Evolutionary conservation across 1,139 yeast genomes (phyloP), one percentile per base, ranked within the genome.

Genomic region (Kluyveromyces marxianus): DNA sequence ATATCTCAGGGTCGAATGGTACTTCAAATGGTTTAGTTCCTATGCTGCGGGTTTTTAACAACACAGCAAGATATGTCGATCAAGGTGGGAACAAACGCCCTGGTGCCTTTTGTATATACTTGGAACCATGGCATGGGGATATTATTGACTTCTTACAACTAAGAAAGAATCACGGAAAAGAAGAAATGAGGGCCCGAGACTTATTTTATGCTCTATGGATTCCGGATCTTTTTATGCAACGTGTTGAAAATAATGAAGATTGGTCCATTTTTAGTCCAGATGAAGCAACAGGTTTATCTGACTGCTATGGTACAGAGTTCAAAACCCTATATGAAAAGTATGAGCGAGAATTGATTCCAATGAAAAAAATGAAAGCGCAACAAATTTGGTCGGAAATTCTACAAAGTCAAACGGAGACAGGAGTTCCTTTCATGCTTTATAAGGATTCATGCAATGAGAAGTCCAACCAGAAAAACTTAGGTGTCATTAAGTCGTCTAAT

Each of bases 51-150:
- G 96, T 87, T 26, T 87, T 77, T 71, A 87, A 87, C 70, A 85
- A 85, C 66, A 86, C 96, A 37, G 95, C 96, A 24, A 76, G 96
- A 59, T 87, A 87, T 61, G 96, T 87, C 33, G 96, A 87, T 62
- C 96, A 87, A 69, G 96, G 96, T 60, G 96, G 96, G 54, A 87
- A 87, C 70, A 87, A 87, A 68, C 77, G 96, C 61, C 96, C 96
- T 3, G 96, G 96, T 58, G 96, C 95, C 4, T 83, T 87, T 67
- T 95, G 95, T 39, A 71, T 86, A 45, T 87, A 86, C 66, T 71
- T 87, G 48, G 96, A 87, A 69, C 95, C 96, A 51, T 87, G 96
- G 96, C 96, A 87, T 63, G 77, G 84, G 27, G 96, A 87, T 63
- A 75, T 87, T 42, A 81, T 84, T 59, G 95, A 85, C 44, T 83